Conservation (phyloP, 176 grass and related monocot genomes). For the Typha latifolia region DNA sequence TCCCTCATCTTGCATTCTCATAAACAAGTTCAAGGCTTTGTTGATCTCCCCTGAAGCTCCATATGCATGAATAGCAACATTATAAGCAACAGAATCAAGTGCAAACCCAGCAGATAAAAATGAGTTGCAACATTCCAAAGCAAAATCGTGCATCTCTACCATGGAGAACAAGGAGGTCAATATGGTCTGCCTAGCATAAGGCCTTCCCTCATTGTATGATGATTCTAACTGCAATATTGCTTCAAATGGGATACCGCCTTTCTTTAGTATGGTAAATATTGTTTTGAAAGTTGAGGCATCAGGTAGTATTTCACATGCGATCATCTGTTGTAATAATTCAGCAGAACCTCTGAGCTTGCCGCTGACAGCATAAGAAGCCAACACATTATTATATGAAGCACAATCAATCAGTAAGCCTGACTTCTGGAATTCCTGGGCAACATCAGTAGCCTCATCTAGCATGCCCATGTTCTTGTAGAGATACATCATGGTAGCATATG, state of each 20-base stretch:
- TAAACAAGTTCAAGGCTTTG: constrained; percentile 60
- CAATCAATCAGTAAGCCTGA: constrained; percentile 47
- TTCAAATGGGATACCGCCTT: constrained; percentile 24
- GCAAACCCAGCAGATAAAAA: constrained; percentile 21
- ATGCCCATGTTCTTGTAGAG: constrained; percentile 68
- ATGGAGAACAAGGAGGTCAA: constrained; percentile 49
- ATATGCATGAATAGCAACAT: constrained; percentile 55
- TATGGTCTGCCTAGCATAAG: constrained; percentile 30
- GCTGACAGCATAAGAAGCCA: constrained; percentile 39
- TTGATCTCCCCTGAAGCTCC: constrained; percentile 36
- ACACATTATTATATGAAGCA: constrained; percentile 50
- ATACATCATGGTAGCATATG: constrained; percentile 50
- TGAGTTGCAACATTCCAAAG: constrained; percentile 44
- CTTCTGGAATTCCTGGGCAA: constrained; percentile 41
- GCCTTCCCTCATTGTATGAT: constrained; percentile 37
- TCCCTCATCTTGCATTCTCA: constrained; percentile 41
- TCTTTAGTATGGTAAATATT: constrained; percentile 49
- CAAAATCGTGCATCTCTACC: constrained; percentile 33
- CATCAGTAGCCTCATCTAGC: constrained; percentile 34
- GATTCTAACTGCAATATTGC: constrained; percentile 43
- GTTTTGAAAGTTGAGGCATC: constrained; percentile 45
- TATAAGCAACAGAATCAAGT: constrained; percentile 43
- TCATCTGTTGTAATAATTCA: constrained; percentile 57
- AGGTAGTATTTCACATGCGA: constrained; percentile 29
- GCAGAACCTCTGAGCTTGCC: constrained; percentile 51